phyloP scores from a whole-genome alignment of 192 early-diverging fungal genomes.

The Coemansia sp. region DNA sequence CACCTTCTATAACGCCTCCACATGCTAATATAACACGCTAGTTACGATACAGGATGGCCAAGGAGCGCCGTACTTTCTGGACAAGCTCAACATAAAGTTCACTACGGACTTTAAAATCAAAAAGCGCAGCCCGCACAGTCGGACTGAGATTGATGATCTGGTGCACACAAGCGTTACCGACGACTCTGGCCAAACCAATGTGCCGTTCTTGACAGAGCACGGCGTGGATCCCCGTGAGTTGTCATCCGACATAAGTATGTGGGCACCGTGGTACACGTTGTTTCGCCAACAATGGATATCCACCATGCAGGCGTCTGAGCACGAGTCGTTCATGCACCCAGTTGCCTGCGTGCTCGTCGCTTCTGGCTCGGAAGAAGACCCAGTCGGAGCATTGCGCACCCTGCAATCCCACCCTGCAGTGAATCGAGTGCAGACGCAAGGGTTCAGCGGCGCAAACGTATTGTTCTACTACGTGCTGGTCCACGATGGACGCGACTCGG shows the following conservation, averaged over 20 bases:
- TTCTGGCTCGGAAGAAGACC: conserved; percentile 74
- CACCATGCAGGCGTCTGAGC: conserved; percentile 73
- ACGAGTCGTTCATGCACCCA: conserved; percentile 94
- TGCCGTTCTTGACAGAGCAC: conserved; percentile 18
- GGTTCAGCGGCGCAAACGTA: conserved; percentile 77
- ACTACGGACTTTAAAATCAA: conserved; percentile 33
- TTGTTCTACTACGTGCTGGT: conserved; percentile 82
- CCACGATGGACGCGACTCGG: conserved; percentile 67
- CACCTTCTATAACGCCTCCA: too few species aligned
- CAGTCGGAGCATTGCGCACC: conserved; percentile 64
- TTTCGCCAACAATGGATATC: conserved; percentile 62
- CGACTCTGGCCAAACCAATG: conserved; percentile 5
- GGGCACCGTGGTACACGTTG: conserved; percentile 81
- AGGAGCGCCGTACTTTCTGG: conserved; percentile 52
- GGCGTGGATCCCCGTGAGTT: conserved; percentile 19
- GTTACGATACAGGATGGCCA: conserved; percentile 56
- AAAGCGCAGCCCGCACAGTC: conserved; percentile 13
- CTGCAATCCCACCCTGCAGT: conserved; percentile 59
- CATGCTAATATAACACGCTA: conserved; percentile 12
- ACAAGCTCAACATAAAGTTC: conserved; percentile 49
- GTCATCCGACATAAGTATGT: conserved; percentile 17
- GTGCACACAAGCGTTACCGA: conserved; percentile 14
- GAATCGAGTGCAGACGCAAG: conserved; percentile 61
- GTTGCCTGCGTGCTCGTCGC: conserved; percentile 74
- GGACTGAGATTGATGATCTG: conserved; percentile 29